A percentile compares a stretch with the other conserved stretches of the same genome.
Conservation (phyloP, 2,329 filamentous ascomycete genomes). For the Diaporthe ampelina region DNA sequence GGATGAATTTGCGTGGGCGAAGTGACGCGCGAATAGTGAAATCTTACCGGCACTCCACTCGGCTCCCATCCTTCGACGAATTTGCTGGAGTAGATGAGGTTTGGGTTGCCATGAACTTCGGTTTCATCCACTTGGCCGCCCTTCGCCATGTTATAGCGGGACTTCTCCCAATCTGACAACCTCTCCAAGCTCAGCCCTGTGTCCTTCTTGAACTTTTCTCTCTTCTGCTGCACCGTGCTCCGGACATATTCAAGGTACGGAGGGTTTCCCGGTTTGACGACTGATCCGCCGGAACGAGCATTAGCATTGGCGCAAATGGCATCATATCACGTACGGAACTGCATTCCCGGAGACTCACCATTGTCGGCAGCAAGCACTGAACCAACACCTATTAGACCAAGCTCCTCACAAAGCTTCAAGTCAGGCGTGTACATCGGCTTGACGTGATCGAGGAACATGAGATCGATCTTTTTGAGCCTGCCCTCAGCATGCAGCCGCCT, state of each 20-base stretch:
- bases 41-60: constrained; percentile 66
- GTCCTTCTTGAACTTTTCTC: constrained; percentile 53
- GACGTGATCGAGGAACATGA: constrained; percentile 86
- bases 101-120: constrained; percentile 68
- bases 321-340: neutral
- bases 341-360: constrained; percentile 45
- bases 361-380: constrained; percentile 78
- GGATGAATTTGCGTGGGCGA: neutral
- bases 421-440: constrained; percentile 83
- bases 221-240: constrained; percentile 74
- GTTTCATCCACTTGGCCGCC: constrained; percentile 55
- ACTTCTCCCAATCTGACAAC: constrained; percentile 60
- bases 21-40: too few species aligned
- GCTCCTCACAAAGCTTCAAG: constrained; percentile 81
- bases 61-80: constrained; percentile 77
- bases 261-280: constrained; percentile 79
- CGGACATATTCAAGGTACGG: constrained; percentile 80
- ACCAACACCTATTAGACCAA: constrained; percentile 74
- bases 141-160: constrained; percentile 70
- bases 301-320: neutral
- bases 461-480: constrained; percentile 71
- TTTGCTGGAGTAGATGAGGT: constrained; percentile 75
- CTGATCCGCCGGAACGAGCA: constrained; percentile 45
- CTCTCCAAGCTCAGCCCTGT: constrained; percentile 45
- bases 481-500: constrained; percentile 69